Conservation (phyloP, 2,329 filamentous ascomycete genomes). For the Ascochyta rabiei region DNA sequence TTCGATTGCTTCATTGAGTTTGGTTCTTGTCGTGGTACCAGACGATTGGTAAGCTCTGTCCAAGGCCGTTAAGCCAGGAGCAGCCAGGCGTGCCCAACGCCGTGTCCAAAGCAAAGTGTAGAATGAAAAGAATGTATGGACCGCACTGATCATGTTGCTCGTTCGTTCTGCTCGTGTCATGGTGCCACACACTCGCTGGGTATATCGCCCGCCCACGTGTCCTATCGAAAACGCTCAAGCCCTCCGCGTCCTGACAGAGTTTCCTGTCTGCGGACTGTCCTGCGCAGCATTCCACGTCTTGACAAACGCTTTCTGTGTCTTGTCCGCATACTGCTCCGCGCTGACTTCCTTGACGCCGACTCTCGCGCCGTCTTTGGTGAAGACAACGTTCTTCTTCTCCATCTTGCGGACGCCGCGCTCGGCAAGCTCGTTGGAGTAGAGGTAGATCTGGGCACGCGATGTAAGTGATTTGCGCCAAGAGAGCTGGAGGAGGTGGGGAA, state of each 20-base stretch:
- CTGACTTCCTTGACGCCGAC: conserved; percentile 73
- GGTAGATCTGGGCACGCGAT: conserved; percentile 59
- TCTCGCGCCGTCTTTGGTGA: conserved; percentile 75
- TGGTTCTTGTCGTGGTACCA: not conserved
- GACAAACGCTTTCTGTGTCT: conserved; percentile 67
- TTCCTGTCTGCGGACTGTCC: conserved; percentile 10
- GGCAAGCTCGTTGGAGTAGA: conserved; percentile 69
- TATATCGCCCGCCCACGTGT: not conserved
- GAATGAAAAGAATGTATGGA: not conserved
- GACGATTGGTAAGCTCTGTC: not conserved
- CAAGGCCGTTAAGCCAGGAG: not conserved
- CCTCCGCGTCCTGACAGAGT: conserved; percentile 6
- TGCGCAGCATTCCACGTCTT: conserved; percentile 56
- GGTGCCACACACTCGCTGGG: not conserved
- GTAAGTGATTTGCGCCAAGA: conserved; percentile 5
- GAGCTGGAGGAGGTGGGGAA: not conserved
- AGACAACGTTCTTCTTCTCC: conserved; percentile 75
- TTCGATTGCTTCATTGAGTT: not conserved
- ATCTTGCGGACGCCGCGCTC: conserved; percentile 70
- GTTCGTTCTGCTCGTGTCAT: not conserved
- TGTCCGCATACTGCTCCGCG: conserved; percentile 74
- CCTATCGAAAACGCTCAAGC: not conserved
- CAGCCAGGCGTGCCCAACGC: not conserved
- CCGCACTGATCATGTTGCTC: not conserved
- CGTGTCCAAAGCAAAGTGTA: not conserved